Base-by-base conservation (phyloP, 2,329 filamentous ascomycete genomes). In the Colletotrichum sp. region DNA sequence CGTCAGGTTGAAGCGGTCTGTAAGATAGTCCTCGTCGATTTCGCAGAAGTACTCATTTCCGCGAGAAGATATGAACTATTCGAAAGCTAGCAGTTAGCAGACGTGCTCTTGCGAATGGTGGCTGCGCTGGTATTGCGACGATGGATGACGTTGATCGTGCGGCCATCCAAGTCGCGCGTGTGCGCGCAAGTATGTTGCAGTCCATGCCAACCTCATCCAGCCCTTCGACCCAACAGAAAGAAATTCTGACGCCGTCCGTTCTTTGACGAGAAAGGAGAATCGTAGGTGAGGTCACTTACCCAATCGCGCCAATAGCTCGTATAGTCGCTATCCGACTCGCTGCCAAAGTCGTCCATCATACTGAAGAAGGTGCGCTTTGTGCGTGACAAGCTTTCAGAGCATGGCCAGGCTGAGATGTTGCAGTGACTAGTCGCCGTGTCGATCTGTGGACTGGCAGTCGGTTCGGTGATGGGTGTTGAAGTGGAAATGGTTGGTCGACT, bases 31-130 rank as follows among this genome's bases (percentile, higher is more conserved):
- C 85, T 99, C 97, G 85, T 99, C 97, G 81, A 99, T 98, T 84
- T 99, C 97, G 91, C 97, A 99, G 82, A 98, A 99, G 87, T 99
- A 99, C 84, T 99, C 97, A 86, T 99, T 98, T 78, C 97, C 97
- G 71, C 97, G 92, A 7, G 96, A 98, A 6, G 96, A 98, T 81
- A 98, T 98, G 85, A 99, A 99, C 97, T 99, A 82, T 65, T 70
- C 79, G 81, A 78, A 77, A 76, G 71, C 76, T 48, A 55, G 26
- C 26, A 7, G 63, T 76, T 61, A 76, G 74, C 72, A 63, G 24
- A 55, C 48, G 18, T 55, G 30, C 32, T 64, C 26, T 14, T 59
- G 43, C 43, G 69, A 59, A 43, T 48, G 66, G 66, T 61, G 52
- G 73, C 18, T 38, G 71, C 38, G 63, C 52, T 14, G 14, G 24